These are phyloP conservation scores for Saccharomyces hybrid DNA, from an alignment of 1,139 yeast genomes.

Conservation along the genomic window DNA sequence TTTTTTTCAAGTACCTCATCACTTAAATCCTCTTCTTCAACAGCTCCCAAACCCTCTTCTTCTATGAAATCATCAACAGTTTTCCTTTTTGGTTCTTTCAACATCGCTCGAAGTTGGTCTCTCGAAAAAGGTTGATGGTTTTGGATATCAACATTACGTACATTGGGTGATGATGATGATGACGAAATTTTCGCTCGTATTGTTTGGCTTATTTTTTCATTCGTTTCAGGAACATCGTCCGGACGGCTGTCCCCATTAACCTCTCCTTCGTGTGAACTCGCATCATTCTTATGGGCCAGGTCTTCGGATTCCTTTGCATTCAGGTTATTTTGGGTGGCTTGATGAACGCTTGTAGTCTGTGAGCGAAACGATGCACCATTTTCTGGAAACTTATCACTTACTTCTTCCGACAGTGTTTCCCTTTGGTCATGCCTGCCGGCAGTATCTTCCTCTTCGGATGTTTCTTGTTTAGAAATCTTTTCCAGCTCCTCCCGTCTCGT, in stretches of 20 bases:
- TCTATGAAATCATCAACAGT: neutral
- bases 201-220: neutral
- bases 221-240: neutral
- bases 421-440: constrained; percentile 6
- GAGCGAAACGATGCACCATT: neutral
- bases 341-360: neutral
- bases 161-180: neutral
- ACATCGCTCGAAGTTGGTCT: neutral
- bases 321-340: neutral
- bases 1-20: neutral
- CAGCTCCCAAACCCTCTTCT: neutral
- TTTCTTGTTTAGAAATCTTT: constrained; percentile 12
- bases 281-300: neutral
- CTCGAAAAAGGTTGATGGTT: neutral
- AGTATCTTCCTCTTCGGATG: constrained; percentile 5
- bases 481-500: constrained; percentile 29
- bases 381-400: neutral
- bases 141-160: neutral
- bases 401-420: constrained; percentile 1
- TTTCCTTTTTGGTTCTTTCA: neutral
- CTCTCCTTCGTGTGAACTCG: neutral
- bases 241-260: neutral
- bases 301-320: neutral
- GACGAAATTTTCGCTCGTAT: neutral
- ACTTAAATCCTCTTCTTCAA: neutral